Evolutionary conservation across 345 rosid genomes (phyloP).

Genomic region (Kandelia obovata): DNA sequence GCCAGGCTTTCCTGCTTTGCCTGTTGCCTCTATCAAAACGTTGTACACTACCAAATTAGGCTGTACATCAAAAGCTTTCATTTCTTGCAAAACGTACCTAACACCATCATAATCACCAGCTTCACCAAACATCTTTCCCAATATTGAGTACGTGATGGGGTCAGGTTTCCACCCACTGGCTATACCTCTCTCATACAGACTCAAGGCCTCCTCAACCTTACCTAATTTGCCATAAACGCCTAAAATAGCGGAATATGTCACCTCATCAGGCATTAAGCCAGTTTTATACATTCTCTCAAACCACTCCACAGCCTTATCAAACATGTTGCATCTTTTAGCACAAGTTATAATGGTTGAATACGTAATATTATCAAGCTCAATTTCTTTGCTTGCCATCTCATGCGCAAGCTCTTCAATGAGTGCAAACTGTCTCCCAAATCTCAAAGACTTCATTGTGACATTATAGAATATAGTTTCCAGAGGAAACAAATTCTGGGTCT

Average conservation of each 20-base stretch:
- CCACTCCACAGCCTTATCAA: constrained; percentile 85
- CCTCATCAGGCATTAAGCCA: constrained; percentile 93
- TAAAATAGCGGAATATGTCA: constrained; percentile 75
- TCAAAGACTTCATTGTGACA: constrained; percentile 76
- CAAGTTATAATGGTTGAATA: constrained; percentile 90
- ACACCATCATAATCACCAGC: constrained; percentile 93
- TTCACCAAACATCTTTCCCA: constrained; percentile 92
- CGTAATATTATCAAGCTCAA: constrained; percentile 86
- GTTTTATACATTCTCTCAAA: constrained; percentile 89
- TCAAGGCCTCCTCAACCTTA: constrained; percentile 77
- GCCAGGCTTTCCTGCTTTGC: constrained; percentile 91
- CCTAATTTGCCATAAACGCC: constrained; percentile 85
- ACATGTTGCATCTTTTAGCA: constrained; percentile 69
- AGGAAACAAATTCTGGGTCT: constrained; percentile 61
- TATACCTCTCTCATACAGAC: constrained; percentile 88
- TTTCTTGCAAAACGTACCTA: constrained; percentile 80
- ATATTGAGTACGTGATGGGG: constrained; percentile 62
- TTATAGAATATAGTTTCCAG: constrained; percentile 80
- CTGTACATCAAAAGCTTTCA: constrained; percentile 68
- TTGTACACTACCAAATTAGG: constrained; percentile 84
- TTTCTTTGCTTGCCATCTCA: constrained; percentile 69
- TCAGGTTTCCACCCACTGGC: constrained; percentile 94
- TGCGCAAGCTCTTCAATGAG: constrained; percentile 73
- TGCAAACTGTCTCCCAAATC: constrained; percentile 82
- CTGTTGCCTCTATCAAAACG: constrained; percentile 79